These are phyloP conservation scores for Calonectria naviculata DNA, from an alignment of 2,329 filamentous ascomycete genomes.

Conservation along the genomic window DNA sequence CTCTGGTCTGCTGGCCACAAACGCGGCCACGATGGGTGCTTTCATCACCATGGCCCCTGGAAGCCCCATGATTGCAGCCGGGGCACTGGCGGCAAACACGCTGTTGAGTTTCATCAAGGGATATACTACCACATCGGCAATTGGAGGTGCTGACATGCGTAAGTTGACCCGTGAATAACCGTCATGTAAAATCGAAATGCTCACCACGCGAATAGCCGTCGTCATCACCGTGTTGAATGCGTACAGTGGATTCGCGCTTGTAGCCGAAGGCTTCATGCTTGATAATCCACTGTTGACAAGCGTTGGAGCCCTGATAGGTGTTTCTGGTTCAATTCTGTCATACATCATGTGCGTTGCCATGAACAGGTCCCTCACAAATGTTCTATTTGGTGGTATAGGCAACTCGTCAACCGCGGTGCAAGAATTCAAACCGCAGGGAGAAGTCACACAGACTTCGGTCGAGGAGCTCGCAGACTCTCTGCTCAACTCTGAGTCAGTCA, in stretches of 20 bases:
- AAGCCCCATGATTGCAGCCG: slow-evolving; percentile 81
- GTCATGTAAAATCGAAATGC: background rate
- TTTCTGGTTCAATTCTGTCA: slow-evolving; percentile 88
- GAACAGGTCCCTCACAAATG: slow-evolving; percentile 91
- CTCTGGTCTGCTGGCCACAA: slow-evolving; percentile 77
- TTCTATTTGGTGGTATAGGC: slow-evolving; percentile 85
- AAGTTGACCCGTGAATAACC: slow-evolving; percentile 32
- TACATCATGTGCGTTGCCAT: slow-evolving; percentile 91
- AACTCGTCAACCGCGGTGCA: slow-evolving; percentile 65
- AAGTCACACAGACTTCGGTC: slow-evolving; percentile 80
- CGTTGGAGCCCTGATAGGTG: slow-evolving; percentile 87
- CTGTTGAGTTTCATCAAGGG: slow-evolving; percentile 86
- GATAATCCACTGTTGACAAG: slow-evolving; percentile 87
- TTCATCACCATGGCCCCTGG: slow-evolving; percentile 87
- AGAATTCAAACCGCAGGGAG: slow-evolving; percentile 82
- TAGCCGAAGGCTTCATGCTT: slow-evolving; percentile 93
- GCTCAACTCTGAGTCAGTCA: slow-evolving; percentile 82
- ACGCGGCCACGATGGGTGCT: slow-evolving; percentile 84
- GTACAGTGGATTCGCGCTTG: slow-evolving; percentile 89
- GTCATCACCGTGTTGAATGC: slow-evolving; percentile 92
- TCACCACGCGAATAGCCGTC: slow-evolving; percentile 61
- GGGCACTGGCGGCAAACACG: slow-evolving; percentile 81
- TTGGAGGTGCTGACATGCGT: slow-evolving; percentile 94
- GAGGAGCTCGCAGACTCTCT: slow-evolving; percentile 85
- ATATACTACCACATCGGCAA: slow-evolving; percentile 87